These are phyloP conservation scores for Pseudogymnoascus destructans DNA, from an alignment of 2,329 filamentous ascomycete genomes.

Conservation along the genomic window DNA sequence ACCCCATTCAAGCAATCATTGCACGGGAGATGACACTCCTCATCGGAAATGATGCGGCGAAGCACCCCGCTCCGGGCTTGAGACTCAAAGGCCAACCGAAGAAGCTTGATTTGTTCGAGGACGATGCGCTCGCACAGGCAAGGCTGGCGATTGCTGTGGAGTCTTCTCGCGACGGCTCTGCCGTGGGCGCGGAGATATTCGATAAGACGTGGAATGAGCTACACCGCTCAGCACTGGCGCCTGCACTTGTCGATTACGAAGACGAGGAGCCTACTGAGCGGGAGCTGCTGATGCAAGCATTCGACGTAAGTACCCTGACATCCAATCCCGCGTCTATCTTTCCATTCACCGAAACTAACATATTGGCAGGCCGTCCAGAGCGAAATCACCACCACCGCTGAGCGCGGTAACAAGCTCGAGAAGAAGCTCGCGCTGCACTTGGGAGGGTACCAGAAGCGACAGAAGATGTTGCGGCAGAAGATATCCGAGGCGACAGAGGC, in stretches of 20 bases:
- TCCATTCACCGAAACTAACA: conserved; percentile 15
- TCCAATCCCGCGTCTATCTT: background rate
- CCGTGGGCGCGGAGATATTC: conserved; percentile 40
- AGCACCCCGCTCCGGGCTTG: conserved; percentile 56
- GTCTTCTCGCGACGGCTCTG: conserved; percentile 34
- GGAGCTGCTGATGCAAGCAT: conserved; percentile 38
- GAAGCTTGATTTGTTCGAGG: conserved; percentile 51
- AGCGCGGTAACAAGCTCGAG: conserved; percentile 75
- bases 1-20: conserved; percentile 56
- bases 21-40: conserved; percentile 66
- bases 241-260: conserved; percentile 72
- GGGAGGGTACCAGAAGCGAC: conserved; percentile 79
- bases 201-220: conserved; percentile 40
- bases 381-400: conserved; percentile 58
- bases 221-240: conserved; percentile 46
- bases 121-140: conserved; percentile 60
- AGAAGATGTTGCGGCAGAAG: conserved; percentile 68
- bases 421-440: conserved; percentile 84
- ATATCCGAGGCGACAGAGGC: conserved; percentile 62
- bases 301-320: conserved; percentile 45
- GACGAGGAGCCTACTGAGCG: conserved; percentile 46
- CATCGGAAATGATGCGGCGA: conserved; percentile 68
- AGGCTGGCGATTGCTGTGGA: conserved; percentile 51
- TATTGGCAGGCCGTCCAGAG: conserved; percentile 51
- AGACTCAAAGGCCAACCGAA: conserved; percentile 50